Conservation (phyloP, 148 eudicot genomes). For the Rhododendron henanense region DNA sequence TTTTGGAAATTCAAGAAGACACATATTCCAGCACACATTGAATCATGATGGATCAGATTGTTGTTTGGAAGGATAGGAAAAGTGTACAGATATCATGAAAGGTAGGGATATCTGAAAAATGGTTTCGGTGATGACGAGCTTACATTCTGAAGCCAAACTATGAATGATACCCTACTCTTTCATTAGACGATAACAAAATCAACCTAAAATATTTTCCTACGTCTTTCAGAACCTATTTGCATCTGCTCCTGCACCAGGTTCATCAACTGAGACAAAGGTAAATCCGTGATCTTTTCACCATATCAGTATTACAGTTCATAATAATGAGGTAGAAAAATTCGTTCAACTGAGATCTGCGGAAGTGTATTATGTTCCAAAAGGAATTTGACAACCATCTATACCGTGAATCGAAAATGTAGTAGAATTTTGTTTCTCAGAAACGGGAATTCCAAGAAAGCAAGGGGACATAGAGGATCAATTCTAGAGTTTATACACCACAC, state of each 20-base stretch:
- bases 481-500: background rate
- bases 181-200: background rate
- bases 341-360: background rate
- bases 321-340: too few species aligned
- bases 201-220: background rate
- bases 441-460: background rate
- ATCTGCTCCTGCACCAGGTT: background rate
- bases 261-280: background rate
- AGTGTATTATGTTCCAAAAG: background rate
- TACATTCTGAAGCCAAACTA: background rate
- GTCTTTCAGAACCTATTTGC: background rate
- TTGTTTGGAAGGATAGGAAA: too few species aligned
- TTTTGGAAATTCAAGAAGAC: background rate
- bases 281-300: background rate
- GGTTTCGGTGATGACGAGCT: background rate
- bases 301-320: background rate
- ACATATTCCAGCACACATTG: background rate
- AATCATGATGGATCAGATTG: background rate
- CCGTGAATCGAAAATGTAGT: background rate
- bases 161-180: background rate
- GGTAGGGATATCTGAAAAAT: background rate
- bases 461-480: background rate
- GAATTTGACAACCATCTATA: background rate
- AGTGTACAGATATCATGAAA: background rate
- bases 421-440: too few species aligned